A percentile compares a stretch with the other conserved stretches of the same genome.
phyloP scores from a whole-genome alignment of 179 eudicot genomes.

The Carnegiea gigantea region DNA sequence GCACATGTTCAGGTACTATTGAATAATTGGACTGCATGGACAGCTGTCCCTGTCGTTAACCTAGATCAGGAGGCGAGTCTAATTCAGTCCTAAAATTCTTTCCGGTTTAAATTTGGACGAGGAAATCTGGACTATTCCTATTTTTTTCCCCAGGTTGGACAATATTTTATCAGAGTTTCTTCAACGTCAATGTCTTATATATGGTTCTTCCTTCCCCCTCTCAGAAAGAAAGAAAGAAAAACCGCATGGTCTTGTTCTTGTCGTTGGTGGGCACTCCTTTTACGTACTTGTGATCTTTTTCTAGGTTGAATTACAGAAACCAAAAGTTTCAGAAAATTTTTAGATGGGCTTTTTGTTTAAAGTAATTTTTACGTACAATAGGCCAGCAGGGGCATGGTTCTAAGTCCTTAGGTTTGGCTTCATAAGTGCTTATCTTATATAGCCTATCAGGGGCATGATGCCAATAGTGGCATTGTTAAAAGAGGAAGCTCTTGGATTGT shows the following conservation, averaged over 20 bases:
- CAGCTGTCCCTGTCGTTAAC: too few relatives aligned
- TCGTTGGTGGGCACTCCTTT: not conserved
- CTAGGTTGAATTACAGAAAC: not conserved
- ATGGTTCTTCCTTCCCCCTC: not conserved
- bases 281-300: not conserved
- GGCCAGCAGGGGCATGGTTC: not conserved
- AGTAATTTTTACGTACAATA: too few relatives aligned
- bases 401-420: not conserved
- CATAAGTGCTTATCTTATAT: too few relatives aligned
- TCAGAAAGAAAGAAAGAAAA: too few relatives aligned
- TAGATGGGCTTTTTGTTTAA: not conserved
- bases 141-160: not conserved
- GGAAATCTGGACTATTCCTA: not conserved
- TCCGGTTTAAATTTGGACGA: not conserved
- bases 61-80: not conserved
- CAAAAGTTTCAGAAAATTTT: not conserved
- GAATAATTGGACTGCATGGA: not conserved
- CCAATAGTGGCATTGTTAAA: too few relatives aligned
- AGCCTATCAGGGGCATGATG: too few relatives aligned
- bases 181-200: not conserved
- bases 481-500: too few relatives aligned
- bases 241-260: too few relatives aligned
- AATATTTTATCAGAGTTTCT: not conserved
- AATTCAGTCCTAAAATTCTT: not conserved
- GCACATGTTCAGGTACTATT: not conserved